Evolutionary conservation across 495 filamentous ascomycete genomes (phyloP).

Genomic region (Talaromyces thailandensis): DNA sequence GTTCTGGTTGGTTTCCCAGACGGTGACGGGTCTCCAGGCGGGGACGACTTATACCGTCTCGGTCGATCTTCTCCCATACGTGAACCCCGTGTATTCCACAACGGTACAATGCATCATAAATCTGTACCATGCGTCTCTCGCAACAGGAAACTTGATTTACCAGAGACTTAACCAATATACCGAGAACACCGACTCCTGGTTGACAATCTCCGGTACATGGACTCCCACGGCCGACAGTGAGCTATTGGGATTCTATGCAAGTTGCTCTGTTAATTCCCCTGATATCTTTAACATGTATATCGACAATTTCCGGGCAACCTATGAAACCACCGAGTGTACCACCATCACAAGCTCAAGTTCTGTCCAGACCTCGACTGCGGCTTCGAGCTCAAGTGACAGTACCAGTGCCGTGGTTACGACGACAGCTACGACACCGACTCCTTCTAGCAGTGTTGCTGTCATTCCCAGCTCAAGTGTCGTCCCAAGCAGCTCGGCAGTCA

Average conservation of each 20-base stretch:
- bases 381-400: background rate
- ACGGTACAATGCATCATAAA: background rate
- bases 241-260: background rate
- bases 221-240: background rate
- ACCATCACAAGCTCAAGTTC: background rate
- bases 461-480: background rate
- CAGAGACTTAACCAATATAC: background rate
- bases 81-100: background rate
- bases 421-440: background rate
- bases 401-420: background rate
- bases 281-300: background rate
- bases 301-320: background rate
- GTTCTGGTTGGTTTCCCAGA: background rate
- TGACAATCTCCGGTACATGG: background rate
- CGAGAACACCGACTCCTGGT: background rate
- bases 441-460: background rate
- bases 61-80: background rate
- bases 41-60: background rate
- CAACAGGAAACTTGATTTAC: background rate
- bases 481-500: background rate
- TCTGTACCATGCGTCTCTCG: background rate
- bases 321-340: background rate
- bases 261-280: no score
- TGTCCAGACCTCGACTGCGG: background rate
- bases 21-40: background rate